Evolutionary conservation across 176 grass and related monocot genomes (phyloP).

Genomic region (Carex cristatella): DNA sequence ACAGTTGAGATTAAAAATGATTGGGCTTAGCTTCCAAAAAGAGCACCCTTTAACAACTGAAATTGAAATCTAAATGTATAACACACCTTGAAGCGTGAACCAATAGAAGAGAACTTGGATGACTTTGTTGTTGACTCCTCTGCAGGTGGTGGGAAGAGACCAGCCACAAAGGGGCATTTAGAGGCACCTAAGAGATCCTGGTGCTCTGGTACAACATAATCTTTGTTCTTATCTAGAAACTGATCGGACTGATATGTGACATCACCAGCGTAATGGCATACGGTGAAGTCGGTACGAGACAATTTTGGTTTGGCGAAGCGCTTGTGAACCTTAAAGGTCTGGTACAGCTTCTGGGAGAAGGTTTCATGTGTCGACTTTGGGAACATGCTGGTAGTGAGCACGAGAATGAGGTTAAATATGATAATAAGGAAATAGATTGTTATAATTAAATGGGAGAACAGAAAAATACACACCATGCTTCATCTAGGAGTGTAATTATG

Average conservation of each 20-base stretch:
- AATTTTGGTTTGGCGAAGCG: slow-evolving; percentile 90
- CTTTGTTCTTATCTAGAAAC: slow-evolving; percentile 98
- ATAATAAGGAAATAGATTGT: slow-evolving; percentile 17
- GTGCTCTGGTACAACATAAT: slow-evolving; percentile 97
- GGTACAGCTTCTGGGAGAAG: slow-evolving; percentile 95
- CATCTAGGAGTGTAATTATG: slow-evolving; percentile 94
- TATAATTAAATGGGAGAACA: slow-evolving; percentile 4
- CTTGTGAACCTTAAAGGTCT: slow-evolving; percentile 84
- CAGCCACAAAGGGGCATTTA: slow-evolving; percentile 86
- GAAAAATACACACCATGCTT: slow-evolving; percentile 70
- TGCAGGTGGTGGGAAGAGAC: slow-evolving; percentile 71
- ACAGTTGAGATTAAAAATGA: neutral
- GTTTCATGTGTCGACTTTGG: slow-evolving; percentile 98
- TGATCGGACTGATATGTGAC: slow-evolving; percentile 96
- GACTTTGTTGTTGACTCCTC: slow-evolving; percentile 79
- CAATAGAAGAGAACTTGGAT: slow-evolving; percentile 96
- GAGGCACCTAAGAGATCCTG: slow-evolving; percentile 84
- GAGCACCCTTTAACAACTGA: neutral
- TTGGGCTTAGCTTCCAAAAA: neutral
- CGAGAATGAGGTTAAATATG: slow-evolving; percentile 10
- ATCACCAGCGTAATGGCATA: slow-evolving; percentile 90
- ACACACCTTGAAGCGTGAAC: slow-evolving; percentile 86
- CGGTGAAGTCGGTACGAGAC: slow-evolving; percentile 93
- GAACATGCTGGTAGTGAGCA: slow-evolving; percentile 63
- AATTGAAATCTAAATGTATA: neutral